Conservation (phyloP, 345 rosid genomes). For the Camelina sativa region DNA sequence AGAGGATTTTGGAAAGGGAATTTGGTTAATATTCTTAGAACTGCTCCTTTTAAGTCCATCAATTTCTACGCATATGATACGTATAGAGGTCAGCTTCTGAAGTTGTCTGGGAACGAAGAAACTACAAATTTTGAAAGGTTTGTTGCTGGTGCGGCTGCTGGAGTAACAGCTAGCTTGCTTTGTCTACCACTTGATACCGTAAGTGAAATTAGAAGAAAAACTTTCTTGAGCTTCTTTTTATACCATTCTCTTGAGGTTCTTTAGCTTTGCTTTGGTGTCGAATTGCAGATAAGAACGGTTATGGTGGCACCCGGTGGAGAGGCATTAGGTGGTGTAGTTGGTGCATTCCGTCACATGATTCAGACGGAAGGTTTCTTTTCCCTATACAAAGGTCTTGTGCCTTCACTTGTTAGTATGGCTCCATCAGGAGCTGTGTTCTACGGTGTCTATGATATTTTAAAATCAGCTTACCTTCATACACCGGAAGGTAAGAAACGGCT, state of each 20-base stretch:
- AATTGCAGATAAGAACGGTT: slow-evolving; percentile 66
- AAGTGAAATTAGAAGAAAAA: slow-evolving; percentile 35
- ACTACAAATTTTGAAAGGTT: slow-evolving; percentile 73
- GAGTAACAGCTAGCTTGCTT: slow-evolving; percentile 70
- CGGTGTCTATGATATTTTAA: slow-evolving; percentile 70
- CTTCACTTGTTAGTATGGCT: slow-evolving; percentile 76
- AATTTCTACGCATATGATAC: slow-evolving; percentile 79
- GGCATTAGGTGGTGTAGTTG: slow-evolving; percentile 71
- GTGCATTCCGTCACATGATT: slow-evolving; percentile 65
- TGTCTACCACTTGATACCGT: slow-evolving; percentile 81
- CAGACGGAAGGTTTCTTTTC: slow-evolving; percentile 77
- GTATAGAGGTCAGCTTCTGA: slow-evolving; percentile 67
- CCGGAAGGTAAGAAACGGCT: slow-evolving; percentile 69
- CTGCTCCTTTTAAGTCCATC: slow-evolving; percentile 81
- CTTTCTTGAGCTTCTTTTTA: background rate
- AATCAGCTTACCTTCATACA: slow-evolving; percentile 67
- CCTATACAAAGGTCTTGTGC: slow-evolving; percentile 70
- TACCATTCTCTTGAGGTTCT: slow-evolving; percentile 6
- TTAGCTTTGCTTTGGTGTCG: slow-evolving; percentile 3
- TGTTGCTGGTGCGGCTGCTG: slow-evolving; percentile 80
- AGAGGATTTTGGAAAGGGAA: slow-evolving; percentile 84
- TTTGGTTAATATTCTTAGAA: slow-evolving; percentile 67
- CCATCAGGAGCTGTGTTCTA: slow-evolving; percentile 80
- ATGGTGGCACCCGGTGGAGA: slow-evolving; percentile 83
- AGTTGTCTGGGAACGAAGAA: slow-evolving; percentile 60